These are phyloP conservation scores for Debaryomyces coudertii DNA, from an alignment of 1,139 yeast species.

Conservation along the genomic window DNA sequence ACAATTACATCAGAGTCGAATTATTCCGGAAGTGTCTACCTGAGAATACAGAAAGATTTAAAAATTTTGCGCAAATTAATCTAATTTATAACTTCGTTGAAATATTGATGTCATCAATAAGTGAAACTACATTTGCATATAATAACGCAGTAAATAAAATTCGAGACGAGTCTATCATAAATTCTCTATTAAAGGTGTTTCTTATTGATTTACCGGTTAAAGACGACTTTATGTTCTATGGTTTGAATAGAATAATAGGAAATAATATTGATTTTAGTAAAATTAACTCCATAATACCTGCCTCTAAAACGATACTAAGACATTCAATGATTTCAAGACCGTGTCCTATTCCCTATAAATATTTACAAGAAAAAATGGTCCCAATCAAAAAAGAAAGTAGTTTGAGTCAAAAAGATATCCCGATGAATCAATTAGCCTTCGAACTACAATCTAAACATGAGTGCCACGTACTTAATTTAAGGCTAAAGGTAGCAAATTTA, in stretches of 20 bases:
- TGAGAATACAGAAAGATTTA: conserved; percentile 43
- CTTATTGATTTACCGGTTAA: conserved; percentile 44
- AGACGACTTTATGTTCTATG: conserved; percentile 48
- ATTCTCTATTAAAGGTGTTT: conserved; percentile 43
- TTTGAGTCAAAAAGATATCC: neutral
- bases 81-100: conserved; percentile 42
- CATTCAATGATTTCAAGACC: conserved; percentile 34
- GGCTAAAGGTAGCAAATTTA: conserved; percentile 45
- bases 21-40: conserved; percentile 38
- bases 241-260: conserved; percentile 58
- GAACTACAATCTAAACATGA: conserved; percentile 42
- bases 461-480: conserved; percentile 40
- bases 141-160: conserved; percentile 23
- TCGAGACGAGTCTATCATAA: conserved; percentile 27
- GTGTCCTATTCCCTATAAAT: conserved; percentile 29
- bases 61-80: conserved; percentile 42
- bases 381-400: neutral
- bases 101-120: conserved; percentile 43
- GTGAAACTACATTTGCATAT: conserved; percentile 34
- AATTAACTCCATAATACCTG: conserved; percentile 38
- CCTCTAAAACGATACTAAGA: conserved; percentile 26
- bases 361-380: neutral
- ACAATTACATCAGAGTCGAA: conserved; percentile 23
- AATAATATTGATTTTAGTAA: conserved; percentile 46
- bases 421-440: conserved; percentile 15